A percentile compares a stretch with the other conserved stretches of the same genome.
phyloP scores from a whole-genome alignment of 768 basidiomycete genomes.

The Rhizopogon rudus region DNA sequence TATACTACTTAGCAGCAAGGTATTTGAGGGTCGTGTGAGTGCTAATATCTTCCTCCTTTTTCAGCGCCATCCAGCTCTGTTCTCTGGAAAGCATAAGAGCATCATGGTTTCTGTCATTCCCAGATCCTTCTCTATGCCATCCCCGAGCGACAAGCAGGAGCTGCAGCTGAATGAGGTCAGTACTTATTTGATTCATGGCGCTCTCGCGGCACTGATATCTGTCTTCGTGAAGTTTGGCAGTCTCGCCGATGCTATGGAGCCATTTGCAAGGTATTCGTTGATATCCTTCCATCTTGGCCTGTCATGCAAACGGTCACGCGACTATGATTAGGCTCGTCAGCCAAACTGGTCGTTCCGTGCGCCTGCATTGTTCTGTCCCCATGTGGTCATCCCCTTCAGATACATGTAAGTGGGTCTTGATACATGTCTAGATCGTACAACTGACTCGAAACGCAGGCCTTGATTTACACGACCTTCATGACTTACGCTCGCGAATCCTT shows the following conservation, averaged over 20 bases:
- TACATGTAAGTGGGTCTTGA: slow-evolving; percentile 41
- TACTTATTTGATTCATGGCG: background rate
- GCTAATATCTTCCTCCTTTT: background rate
- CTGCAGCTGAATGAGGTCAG: slow-evolving; percentile 35
- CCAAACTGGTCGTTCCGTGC: slow-evolving; percentile 43
- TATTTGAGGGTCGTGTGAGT: slow-evolving; percentile 11
- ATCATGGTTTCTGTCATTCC: slow-evolving; percentile 28
- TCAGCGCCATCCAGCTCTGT: slow-evolving; percentile 5
- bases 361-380: slow-evolving; percentile 62
- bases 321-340: slow-evolving; percentile 38
- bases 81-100: slow-evolving; percentile 5
- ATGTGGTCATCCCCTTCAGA: slow-evolving; percentile 59
- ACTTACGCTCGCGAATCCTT: slow-evolving; percentile 56
- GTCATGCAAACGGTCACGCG: slow-evolving; percentile 1
- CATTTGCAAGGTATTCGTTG: slow-evolving; percentile 49
- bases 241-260: slow-evolving; percentile 51
- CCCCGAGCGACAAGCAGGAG: slow-evolving; percentile 13
- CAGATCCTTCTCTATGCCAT: slow-evolving; percentile 5
- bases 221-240: slow-evolving; percentile 39
- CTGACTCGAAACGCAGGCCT: slow-evolving; percentile 34
- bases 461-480: slow-evolving; percentile 67
- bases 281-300: background rate
- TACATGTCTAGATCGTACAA: background rate
- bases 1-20: background rate
- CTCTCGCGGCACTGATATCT: slow-evolving; percentile 5